Percentiles rank a stretch among this genome's conserved stretches.
Conservation (phyloP, 1,284 basidiomycete species). For the Marasmius tenuissimus region DNA sequence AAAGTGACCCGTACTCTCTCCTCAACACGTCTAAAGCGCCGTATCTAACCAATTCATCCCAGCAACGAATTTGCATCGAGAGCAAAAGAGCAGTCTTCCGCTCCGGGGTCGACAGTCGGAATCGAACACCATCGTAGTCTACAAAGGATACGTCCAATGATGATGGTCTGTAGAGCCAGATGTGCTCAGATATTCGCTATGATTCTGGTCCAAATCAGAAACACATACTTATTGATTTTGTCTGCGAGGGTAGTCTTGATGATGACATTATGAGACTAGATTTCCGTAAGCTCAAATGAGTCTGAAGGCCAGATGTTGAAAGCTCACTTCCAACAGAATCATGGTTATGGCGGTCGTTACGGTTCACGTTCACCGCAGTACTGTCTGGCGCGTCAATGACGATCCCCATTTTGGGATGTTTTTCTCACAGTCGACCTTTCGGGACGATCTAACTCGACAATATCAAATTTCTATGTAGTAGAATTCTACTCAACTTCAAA, state of each 20-base stretch:
- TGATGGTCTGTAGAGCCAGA: conserved; percentile 60
- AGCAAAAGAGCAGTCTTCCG: conserved; percentile 81
- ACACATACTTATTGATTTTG: conserved; percentile 80
- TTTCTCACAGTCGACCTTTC: neutral
- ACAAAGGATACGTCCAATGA: conserved; percentile 95
- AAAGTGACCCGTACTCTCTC: conserved; percentile 81
- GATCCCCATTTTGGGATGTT: neutral
- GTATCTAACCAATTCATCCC: conserved; percentile 89
- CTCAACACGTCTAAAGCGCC: conserved; percentile 83
- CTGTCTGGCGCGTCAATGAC: neutral
- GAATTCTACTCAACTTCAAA: too few species aligned
- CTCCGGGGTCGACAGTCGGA: conserved; percentile 87
- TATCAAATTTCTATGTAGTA: too few species aligned
- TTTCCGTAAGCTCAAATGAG: neutral
- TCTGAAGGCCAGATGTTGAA: neutral
- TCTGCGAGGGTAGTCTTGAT: conserved; percentile 92
- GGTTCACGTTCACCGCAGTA: neutral
- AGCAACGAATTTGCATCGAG: conserved; percentile 97
- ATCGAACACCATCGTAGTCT: conserved; percentile 96
- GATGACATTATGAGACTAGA: conserved; percentile 86
- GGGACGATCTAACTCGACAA: neutral
- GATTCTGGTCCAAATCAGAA: conserved; percentile 5
- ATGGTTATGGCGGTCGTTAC: conserved; percentile 21
- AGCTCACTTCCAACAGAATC: conserved; percentile 46
- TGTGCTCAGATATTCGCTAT: conserved; percentile 14